Base-by-base conservation (phyloP, 768 basidiomycete species). In the Lactarius pseudohatsudake region DNA sequence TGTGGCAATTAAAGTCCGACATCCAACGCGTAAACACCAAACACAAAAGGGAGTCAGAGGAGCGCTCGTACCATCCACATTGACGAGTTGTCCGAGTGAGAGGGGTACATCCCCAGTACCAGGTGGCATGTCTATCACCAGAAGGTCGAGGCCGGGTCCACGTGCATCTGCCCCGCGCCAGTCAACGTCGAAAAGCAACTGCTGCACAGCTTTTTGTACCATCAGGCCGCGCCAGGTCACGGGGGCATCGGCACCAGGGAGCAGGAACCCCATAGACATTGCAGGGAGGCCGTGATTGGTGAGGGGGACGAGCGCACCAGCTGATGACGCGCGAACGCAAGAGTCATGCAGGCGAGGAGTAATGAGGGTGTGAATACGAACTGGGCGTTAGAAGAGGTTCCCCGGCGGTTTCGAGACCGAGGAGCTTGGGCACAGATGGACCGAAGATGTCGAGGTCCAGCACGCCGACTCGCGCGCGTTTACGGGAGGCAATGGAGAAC, bases 161-260 rank as follows among this genome's bases (percentile, higher is more conserved):
- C 13, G 72, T 75, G 73, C 74, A 36, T 63, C 61, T 36, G 62
- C 62, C 26, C 75, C 76, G 41, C 83, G 75, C 96, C 96, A 98
- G 75, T 98, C 96, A 6, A 97, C 94, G 70, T 98, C 94, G 72
- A 99, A 98, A 1, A 98, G 82, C 0, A 98, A 81, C 74, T 98
- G 96, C 75, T 98, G 96, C 0, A 96, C 94, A 30, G 96, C 95
- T 74, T 98, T 98, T 78, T 96, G 95, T 1, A 98, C 96, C 96
- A 98, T 98, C 26, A 97, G 83, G 2, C 96, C 96, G 30, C 96
- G 84, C 96, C 96, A 99, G 36, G 96, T 92, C 38, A 98, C 83
- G 0, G 95, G 88, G 0, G 87, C 86, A 73, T 96, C 93, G 41
- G 82, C 81, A 62, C 79, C 78, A 1, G 91, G 89, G 16, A 98